A percentile compares a stretch with the other conserved stretches of the same genome.
These are phyloP conservation scores for Rubia peregrina DNA, from an alignment of 305 asterid species.

Conservation along the genomic window DNA sequence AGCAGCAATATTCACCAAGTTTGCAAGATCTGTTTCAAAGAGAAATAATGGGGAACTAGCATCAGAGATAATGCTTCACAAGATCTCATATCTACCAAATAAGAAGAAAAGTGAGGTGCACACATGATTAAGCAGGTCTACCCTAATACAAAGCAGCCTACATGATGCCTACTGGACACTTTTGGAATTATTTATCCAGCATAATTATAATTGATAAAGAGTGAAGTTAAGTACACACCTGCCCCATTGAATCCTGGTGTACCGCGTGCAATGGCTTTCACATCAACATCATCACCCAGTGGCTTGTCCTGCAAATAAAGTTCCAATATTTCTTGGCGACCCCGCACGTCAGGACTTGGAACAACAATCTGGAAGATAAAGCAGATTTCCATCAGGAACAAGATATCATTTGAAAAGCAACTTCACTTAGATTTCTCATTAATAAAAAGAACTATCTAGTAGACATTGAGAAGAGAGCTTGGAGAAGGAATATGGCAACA, in stretches of 20 bases:
- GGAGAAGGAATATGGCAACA: not conserved
- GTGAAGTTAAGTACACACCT: constrained; percentile 37
- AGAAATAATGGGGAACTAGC: constrained; percentile 14
- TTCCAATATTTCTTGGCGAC: constrained; percentile 92
- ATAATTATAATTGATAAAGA: not conserved
- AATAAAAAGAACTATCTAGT: not conserved
- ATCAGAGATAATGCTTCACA: constrained; percentile 1
- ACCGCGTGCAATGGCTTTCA: constrained; percentile 94
- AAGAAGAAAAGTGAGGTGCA: not conserved
- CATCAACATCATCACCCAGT: constrained; percentile 71
- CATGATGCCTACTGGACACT: not conserved
- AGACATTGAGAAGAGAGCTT: not conserved
- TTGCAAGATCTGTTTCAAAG: constrained; percentile 74
- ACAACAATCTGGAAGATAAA: constrained; percentile 63
- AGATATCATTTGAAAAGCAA: not conserved
- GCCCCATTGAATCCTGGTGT: constrained; percentile 99
- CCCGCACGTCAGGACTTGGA: constrained; percentile 90
- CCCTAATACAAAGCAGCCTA: constrained; percentile 1
- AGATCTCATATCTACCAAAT: not conserved
- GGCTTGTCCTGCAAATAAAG: constrained; percentile 95
- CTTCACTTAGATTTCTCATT: not conserved
- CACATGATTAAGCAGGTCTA: not conserved
- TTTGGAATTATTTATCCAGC: not conserved
- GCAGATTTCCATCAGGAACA: not conserved
- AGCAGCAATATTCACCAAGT: constrained; percentile 97